These are phyloP conservation scores for Warburgia ugandensis DNA, from an alignment of 164 flowering plant genomes.

Conservation along the genomic window DNA sequence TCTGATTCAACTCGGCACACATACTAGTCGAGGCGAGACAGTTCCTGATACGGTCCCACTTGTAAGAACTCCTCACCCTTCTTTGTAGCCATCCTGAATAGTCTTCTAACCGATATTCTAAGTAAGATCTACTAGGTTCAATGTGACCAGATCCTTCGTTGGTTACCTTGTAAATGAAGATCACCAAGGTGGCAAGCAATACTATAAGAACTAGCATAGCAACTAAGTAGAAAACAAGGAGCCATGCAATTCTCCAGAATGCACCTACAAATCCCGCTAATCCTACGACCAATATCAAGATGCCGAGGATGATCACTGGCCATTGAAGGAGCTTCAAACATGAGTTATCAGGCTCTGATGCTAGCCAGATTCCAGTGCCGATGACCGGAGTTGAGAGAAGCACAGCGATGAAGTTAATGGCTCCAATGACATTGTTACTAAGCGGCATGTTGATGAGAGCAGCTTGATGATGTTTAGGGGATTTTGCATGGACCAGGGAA, in stretches of 20 bases:
- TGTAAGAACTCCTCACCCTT: conserved; percentile 53
- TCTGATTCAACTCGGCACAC: conserved; percentile 71
- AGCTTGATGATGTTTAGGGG: not conserved
- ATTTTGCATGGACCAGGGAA: too few relatives aligned
- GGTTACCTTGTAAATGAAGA: conserved; percentile 72
- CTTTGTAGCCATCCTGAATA: conserved; percentile 65
- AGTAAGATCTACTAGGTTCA: conserved; percentile 66
- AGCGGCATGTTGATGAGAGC: conserved; percentile 44
- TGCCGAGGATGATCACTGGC: conserved; percentile 82
- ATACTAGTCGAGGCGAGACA: conserved; percentile 57
- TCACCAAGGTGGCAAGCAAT: conserved; percentile 49
- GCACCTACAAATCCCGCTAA: conserved; percentile 74
- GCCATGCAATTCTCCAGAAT: conserved; percentile 65
- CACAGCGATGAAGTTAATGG: conserved; percentile 71
- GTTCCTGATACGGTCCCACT: conserved; percentile 70
- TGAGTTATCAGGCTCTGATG: conserved; percentile 62
- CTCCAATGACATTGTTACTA: conserved; percentile 84
- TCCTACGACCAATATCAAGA: conserved; percentile 52
- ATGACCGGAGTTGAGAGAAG: conserved; percentile 81
- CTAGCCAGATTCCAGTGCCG: conserved; percentile 84
- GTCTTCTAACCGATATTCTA: conserved; percentile 71
- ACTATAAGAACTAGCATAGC: conserved; percentile 67
- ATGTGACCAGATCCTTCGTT: conserved; percentile 56
- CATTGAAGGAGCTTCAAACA: conserved; percentile 81
- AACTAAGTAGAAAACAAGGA: conserved; percentile 59